Base-by-base conservation (phyloP, 108 stramenopile species). In the Epipyxis sp. region DNA sequence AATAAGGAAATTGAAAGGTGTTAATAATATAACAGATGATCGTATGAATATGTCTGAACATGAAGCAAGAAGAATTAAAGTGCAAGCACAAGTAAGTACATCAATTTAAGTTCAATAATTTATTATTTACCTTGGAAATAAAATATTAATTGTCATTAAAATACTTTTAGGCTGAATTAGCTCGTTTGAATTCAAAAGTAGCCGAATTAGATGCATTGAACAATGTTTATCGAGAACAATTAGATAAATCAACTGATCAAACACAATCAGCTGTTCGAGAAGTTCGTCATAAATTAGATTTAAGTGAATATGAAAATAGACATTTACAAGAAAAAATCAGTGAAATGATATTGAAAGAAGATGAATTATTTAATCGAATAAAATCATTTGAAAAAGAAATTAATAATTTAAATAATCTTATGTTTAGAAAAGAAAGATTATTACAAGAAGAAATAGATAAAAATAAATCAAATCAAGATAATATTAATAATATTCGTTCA, bases 131-230 rank as follows among this genome's bases (percentile, higher is more conserved):
- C 6, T 50, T 50, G 46, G 6, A 6, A 50, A 13, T 50, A 20
- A 13, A 50, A 13, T 50, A 13, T 6, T 50, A 50, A 13, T 50
- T 50, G 46, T 50, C 6, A 50, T 50, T 6, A 13, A 6, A 13
- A 50, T 50, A 6, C 20, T 13, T 50, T 20, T 50, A 50, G 46
- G 46, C 46, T 6, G 71, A 74, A 42, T 10, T 74, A 6, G 27
- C n/a, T 39, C 71, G 71, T 6, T 37, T 74, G 25, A 34, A 13
- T 37, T 34, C 32, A 27, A 37, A 42, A 10, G 71, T 74, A 27
- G 34, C 32, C 27, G 71, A 74, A 42, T 42, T 74, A 27, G 71
- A 74, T 39, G 71, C 46, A 6, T 6, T 57, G 50, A 10, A 35
- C 32, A 10, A 3, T 42, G 71, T 74, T 39, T 25, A 6, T 13